phyloP scores from a whole-genome alignment of 176 grass and related monocot species.

The Poa pratensis region DNA sequence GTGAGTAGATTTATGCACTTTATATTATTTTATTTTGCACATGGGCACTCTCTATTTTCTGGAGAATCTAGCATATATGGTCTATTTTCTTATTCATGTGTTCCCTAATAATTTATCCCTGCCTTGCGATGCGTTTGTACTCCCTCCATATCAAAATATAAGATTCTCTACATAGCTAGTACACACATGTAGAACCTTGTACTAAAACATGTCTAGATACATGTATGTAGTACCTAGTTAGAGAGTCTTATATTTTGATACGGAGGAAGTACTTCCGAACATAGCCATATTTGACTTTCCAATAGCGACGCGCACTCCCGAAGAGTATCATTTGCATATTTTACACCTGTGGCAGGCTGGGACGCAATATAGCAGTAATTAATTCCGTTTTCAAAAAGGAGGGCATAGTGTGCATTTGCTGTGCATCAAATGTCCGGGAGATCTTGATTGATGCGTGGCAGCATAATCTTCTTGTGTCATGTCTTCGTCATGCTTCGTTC shows the following conservation, averaged over 20 bases:
- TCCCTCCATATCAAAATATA: too few species aligned
- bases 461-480: background rate
- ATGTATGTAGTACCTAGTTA: too few species aligned
- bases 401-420: background rate
- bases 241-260: too few species aligned
- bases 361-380: background rate
- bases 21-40: background rate
- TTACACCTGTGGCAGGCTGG: background rate
- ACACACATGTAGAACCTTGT: too few species aligned
- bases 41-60: background rate
- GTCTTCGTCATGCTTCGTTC: background rate
- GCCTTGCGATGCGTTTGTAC: too few species aligned
- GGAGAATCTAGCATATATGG: background rate
- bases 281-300: background rate
- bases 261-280: background rate
- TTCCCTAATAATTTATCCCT: too few species aligned
- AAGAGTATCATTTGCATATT: background rate
- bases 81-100: background rate
- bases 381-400: background rate
- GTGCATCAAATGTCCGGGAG: background rate
- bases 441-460: slow-evolving; percentile 12
- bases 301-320: background rate
- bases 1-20: too few species aligned
- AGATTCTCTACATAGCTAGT: too few species aligned
- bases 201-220: too few species aligned